Conservation (phyloP, 2,329 filamentous ascomycete genomes). For the Raffaelea albimanens region DNA sequence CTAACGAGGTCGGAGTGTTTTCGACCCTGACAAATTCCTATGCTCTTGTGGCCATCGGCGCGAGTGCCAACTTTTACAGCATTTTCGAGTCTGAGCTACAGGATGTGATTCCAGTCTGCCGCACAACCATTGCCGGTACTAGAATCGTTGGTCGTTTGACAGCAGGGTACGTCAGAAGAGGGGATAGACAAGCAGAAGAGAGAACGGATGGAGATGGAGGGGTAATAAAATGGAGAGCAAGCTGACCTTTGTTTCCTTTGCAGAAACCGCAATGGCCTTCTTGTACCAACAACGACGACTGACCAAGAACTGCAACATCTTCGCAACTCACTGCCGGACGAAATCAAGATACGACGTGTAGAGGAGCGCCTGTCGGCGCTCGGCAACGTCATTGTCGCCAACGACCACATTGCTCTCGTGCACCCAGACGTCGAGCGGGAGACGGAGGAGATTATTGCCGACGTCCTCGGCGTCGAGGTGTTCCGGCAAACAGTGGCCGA, state of each 20-base stretch:
- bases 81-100: constrained; percentile 96
- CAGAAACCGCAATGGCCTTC: constrained; percentile 90
- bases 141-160: constrained; percentile 94
- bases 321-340: constrained; percentile 86
- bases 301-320: constrained; percentile 98
- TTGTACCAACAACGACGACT: constrained; percentile 91
- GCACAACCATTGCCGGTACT: constrained; percentile 92
- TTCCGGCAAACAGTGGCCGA: constrained; percentile 93
- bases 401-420: constrained; percentile 93
- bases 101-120: constrained; percentile 94
- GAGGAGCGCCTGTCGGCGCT: constrained; percentile 93
- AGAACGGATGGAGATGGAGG: neutral
- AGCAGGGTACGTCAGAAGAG: constrained; percentile 54
- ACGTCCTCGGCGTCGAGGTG: constrained; percentile 81
- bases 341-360: constrained; percentile 90
- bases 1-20: constrained; percentile 96
- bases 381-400: constrained; percentile 92
- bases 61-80: constrained; percentile 98
- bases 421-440: constrained; percentile 96
- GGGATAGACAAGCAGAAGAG: neutral
- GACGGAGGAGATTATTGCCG: constrained; percentile 96
- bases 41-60: constrained; percentile 85
- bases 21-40: constrained; percentile 95
- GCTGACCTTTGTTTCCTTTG: neutral
- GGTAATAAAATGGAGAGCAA: neutral